These are phyloP conservation scores for Chimonanthus praecox DNA, from an alignment of 164 flowering plant genomes.

Conservation along the genomic window DNA sequence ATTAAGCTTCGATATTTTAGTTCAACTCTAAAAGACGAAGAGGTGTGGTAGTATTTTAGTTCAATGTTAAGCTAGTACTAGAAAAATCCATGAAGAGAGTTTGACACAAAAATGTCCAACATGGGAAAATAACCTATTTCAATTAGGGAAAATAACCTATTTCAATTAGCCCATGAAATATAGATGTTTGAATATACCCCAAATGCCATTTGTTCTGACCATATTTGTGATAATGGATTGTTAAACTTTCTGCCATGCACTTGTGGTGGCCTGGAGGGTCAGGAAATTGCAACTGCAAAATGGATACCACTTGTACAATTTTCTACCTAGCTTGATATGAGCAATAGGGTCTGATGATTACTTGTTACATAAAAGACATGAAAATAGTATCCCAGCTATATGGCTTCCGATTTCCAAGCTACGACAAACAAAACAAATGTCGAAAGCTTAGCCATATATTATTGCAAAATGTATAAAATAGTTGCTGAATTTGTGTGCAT, in stretches of 20 bases:
- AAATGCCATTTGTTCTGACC: not conserved
- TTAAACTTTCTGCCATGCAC: not conserved
- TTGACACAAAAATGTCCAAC: too few species aligned
- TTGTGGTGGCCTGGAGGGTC: not conserved
- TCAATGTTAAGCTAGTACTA: too few species aligned
- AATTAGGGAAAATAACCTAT: too few species aligned
- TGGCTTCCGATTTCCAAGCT: not conserved
- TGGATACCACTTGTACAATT: not conserved
- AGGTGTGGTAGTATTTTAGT: too few species aligned
- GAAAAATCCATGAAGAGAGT: too few species aligned
- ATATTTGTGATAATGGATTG: not conserved
- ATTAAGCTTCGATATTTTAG: too few species aligned
- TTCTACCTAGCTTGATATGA: too few species aligned
- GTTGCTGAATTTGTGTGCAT: not conserved
- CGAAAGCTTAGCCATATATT: not conserved
- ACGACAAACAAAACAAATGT: not conserved
- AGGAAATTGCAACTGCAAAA: not conserved
- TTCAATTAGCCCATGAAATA: too few species aligned
- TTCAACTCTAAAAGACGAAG: too few species aligned
- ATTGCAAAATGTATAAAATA: not conserved
- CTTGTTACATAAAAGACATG: too few species aligned
- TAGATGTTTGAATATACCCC: not conserved
- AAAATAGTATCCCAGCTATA: not conserved
- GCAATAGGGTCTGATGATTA: not conserved
- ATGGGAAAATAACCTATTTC: too few species aligned